phyloP scores from a whole-genome alignment of 2,329 filamentous ascomycete species.

The Exophiala alcalophila region DNA sequence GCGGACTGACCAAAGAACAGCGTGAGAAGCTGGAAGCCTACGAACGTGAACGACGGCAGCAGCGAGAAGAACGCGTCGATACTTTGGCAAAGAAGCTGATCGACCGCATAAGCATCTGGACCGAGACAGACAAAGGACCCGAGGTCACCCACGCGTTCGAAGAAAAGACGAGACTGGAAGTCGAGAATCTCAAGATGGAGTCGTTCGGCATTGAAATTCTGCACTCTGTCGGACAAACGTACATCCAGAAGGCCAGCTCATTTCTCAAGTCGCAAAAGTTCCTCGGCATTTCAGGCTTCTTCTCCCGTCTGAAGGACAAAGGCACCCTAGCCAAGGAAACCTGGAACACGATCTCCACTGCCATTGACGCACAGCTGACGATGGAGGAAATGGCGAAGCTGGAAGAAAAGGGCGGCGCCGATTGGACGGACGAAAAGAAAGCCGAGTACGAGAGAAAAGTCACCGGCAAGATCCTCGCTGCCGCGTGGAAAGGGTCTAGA shows the following conservation, averaged over 20 bases:
- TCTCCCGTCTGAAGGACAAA: constrained; percentile 91
- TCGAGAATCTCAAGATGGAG: constrained; percentile 99
- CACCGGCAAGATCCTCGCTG: constrained; percentile 95
- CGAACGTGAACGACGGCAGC: constrained; percentile 76
- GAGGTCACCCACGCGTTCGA: constrained; percentile 88
- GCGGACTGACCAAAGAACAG: constrained; percentile 83
- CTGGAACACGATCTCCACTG: constrained; percentile 94
- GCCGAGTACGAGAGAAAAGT: constrained; percentile 92
- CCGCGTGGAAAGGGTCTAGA: constrained; percentile 92
- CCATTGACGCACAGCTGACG: constrained; percentile 94
- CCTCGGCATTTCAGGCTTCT: constrained; percentile 92
- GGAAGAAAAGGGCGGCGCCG: constrained; percentile 90
- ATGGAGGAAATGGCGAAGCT: constrained; percentile 99
- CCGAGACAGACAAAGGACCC: constrained; percentile 84
- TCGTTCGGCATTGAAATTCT: constrained; percentile 95
- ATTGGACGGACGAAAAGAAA: constrained; percentile 98
- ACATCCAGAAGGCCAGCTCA: constrained; percentile 79
- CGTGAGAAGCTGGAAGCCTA: constrained; percentile 85
- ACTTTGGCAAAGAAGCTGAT: constrained; percentile 80
- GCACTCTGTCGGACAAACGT: constrained; percentile 89
- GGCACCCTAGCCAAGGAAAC: constrained; percentile 95
- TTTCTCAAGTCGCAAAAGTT: constrained; percentile 96
- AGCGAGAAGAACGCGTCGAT: constrained; percentile 86
- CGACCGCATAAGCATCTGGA: constrained; percentile 90
- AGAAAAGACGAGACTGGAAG: constrained; percentile 89